Conservation (phyloP, 345 rosid genomes). For the Ceriops decandra region DNA sequence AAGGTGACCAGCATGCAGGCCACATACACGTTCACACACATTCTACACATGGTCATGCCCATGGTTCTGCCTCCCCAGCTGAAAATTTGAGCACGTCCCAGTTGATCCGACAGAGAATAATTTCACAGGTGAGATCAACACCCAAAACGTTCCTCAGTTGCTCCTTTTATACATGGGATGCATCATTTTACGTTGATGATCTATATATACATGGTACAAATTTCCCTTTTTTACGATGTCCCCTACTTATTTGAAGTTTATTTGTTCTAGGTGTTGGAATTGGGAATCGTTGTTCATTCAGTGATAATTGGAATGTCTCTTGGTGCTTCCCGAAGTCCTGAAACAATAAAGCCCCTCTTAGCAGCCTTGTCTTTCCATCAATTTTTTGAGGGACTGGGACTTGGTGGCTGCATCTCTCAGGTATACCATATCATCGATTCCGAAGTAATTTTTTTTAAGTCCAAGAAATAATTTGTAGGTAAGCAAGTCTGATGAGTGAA, state of each 20-base stretch:
- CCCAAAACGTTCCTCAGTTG: not conserved
- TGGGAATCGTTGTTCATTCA: conserved; percentile 72
- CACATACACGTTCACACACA: conserved; percentile 64
- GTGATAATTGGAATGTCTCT: conserved; percentile 64
- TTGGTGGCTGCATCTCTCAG: conserved; percentile 72
- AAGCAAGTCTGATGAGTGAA: no score
- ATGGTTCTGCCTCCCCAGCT: conserved; percentile 40
- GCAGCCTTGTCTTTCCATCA: conserved; percentile 73
- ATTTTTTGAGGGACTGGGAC: conserved; percentile 78
- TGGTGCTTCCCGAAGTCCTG: conserved; percentile 50
- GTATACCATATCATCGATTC: conserved; percentile 13
- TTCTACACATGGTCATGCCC: conserved; percentile 59
- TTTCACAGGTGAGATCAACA: conserved; percentile 40
- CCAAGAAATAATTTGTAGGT: not conserved
- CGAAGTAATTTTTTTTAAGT: not conserved
- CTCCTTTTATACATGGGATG: no score
- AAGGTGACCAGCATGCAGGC: conserved; percentile 30
- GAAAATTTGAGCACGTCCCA: conserved; percentile 21
- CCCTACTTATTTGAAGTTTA: no score
- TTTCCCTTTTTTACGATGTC: not conserved
- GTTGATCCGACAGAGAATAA: conserved; percentile 42
- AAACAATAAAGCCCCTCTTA: conserved; percentile 58
- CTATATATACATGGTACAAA: not conserved
- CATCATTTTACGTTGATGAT: not conserved
- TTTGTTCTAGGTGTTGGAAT: conserved; percentile 47